Conservation (phyloP, 306 rosid species). For the Prunus armeniaca region DNA sequence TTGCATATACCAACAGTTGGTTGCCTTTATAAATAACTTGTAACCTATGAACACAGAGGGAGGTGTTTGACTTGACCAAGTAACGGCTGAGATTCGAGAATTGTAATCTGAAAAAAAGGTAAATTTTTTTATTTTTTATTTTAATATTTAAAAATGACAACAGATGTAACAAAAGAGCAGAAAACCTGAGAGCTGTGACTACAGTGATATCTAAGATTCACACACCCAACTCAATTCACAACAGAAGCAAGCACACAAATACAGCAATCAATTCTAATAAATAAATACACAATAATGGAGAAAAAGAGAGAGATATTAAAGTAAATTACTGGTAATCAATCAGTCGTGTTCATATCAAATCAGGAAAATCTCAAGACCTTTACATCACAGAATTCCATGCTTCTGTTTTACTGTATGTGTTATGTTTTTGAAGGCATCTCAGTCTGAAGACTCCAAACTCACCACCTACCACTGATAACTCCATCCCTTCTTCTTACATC, state of each 20-base stretch:
- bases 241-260: slow-evolving; percentile 10
- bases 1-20: background rate
- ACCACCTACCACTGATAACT: slow-evolving; percentile 78
- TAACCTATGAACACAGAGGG: background rate
- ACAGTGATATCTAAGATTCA: background rate
- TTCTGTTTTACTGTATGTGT: slow-evolving; percentile 49
- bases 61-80: slow-evolving; percentile 22
- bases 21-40: background rate
- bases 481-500: slow-evolving; percentile 48
- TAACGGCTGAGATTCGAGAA: background rate
- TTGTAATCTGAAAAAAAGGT: background rate
- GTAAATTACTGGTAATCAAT: slow-evolving; percentile 33
- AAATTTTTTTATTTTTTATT: background rate
- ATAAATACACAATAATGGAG: background rate
- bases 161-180: background rate
- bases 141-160: background rate
- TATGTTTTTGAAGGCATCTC: slow-evolving; percentile 45
- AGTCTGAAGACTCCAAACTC: slow-evolving; percentile 23
- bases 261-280: slow-evolving; percentile 16
- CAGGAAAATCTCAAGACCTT: slow-evolving; percentile 34
- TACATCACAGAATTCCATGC: slow-evolving; percentile 33
- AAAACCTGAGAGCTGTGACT: slow-evolving; percentile 5
- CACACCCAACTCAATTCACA: background rate
- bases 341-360: slow-evolving; percentile 41
- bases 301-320: background rate